Percentiles rank a stretch among this genome's conserved stretches.
Evolutionary conservation across 1,284 basidiomycete genomes (phyloP).

Genomic region (Naganishia cerealis): DNA sequence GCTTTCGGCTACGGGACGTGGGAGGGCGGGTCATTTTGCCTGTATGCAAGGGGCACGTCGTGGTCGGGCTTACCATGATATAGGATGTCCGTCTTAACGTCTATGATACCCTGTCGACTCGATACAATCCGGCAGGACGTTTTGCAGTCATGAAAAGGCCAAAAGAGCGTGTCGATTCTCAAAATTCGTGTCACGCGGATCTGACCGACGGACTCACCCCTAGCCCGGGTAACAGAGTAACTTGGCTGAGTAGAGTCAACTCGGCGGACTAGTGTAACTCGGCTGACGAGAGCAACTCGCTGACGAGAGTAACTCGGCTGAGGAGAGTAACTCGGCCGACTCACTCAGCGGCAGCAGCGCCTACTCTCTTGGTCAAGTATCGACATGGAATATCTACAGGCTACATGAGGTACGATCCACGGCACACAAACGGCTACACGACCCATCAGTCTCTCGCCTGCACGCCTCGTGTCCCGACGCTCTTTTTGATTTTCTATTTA

Average conservation of each 20-base stretch:
- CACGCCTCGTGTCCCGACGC: not conserved
- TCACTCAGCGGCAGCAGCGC: not conserved
- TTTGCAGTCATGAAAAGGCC: not conserved
- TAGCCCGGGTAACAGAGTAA: too few species aligned
- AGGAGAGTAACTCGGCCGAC: not conserved
- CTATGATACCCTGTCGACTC: too few species aligned
- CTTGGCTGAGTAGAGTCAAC: too few species aligned
- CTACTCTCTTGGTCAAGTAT: not conserved
- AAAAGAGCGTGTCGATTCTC: not conserved
- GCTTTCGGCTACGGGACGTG: slow-evolving; percentile 25
- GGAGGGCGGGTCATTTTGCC: not conserved
- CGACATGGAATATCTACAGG: slow-evolving; percentile 6
- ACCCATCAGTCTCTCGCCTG: not conserved
- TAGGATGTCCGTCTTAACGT: not conserved
- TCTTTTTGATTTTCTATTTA: not conserved
- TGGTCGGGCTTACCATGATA: slow-evolving; percentile 2
- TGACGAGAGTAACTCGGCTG: too few species aligned
- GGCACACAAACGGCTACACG: not conserved
- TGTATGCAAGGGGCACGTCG: not conserved
- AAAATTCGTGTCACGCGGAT: not conserved
- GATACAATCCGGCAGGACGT: too few species aligned
- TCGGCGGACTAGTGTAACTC: too few species aligned
- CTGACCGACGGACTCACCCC: not conserved
- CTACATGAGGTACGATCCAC: slow-evolving; percentile 6
- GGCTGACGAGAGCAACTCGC: too few species aligned